Evolutionary conservation across 1,284 basidiomycete species (phyloP).

Genomic region (Ustilago cynodontis): DNA sequence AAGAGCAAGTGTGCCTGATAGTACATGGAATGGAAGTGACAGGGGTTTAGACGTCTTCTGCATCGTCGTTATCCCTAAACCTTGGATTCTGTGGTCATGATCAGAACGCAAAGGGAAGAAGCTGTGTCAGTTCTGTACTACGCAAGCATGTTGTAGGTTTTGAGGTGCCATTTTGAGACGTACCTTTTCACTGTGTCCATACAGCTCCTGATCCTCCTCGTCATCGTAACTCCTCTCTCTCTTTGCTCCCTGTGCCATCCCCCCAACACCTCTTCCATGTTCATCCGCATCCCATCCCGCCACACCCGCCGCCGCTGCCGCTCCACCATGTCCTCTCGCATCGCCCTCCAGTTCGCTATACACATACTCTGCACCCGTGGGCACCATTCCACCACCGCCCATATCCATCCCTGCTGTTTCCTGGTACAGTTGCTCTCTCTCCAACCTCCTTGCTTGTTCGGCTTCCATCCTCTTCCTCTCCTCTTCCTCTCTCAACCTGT

Average conservation of each 20-base stretch:
- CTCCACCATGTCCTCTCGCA: slow-evolving; percentile 29
- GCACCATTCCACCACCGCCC: slow-evolving; percentile 49
- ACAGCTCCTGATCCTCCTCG: slow-evolving; percentile 41
- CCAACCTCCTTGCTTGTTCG: slow-evolving; percentile 81
- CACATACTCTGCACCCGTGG: slow-evolving; percentile 43
- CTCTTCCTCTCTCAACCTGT: slow-evolving; percentile 71
- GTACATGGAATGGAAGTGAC: not conserved
- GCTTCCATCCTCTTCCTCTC: slow-evolving; percentile 80
- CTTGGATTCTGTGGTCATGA: slow-evolving; percentile 58
- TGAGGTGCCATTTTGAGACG: not conserved
- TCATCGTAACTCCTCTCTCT: slow-evolving; percentile 73
- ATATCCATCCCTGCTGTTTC: slow-evolving; percentile 71
- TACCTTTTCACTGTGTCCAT: slow-evolving; percentile 34
- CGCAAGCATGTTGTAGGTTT: no score
- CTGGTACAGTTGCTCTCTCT: slow-evolving; percentile 86
- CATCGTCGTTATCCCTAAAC: slow-evolving; percentile 69
- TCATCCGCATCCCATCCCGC: not conserved
- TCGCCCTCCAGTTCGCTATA: slow-evolving; percentile 50
- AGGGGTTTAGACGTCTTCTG: slow-evolving; percentile 47
- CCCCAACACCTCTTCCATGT: not conserved
- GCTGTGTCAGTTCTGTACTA: not conserved
- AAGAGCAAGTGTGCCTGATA: not conserved
- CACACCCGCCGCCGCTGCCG: not conserved
- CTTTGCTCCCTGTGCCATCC: slow-evolving; percentile 71
- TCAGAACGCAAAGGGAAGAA: not conserved